Base-by-base conservation (phyloP, 208 protist species). In the Acanthamoeba healyi region DNA sequence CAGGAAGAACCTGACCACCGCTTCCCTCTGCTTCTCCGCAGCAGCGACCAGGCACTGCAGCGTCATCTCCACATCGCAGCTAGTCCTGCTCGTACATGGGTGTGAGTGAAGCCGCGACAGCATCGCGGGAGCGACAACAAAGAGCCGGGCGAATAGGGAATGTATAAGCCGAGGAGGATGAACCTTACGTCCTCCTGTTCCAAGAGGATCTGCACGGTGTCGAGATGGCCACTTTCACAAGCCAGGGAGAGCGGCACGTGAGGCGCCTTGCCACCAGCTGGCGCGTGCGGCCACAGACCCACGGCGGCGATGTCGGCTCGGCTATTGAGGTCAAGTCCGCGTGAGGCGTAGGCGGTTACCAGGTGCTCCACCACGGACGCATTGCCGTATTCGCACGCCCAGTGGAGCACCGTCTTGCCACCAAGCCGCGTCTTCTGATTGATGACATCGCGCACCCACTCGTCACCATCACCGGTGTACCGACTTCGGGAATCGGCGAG, bases 141-240 rank as follows among this genome's bases (percentile, higher is more conserved):
- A 63, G 17, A 63, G 56, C 24, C 3, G 24, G 12, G 63, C 14
- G 63, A 2, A 70, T 14, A 1, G 26, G 56, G 19, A 24, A 63
- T 63, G 56, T 63, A 63, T 15, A 63, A 63, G 56, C 56, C 14
- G 56, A 26, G 26, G 67, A 26, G 22, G 17, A 40, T 77, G 67
- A 32, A 77, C 67, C 67, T 77, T 77, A 77, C 67, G 29, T 77
- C 67, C 19, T 26, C 67, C 15, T 77, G 67, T 77, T 77, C 67
- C 38, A 77, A 29, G 17, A 77, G 67, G 26, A 77, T 15, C 32
- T 40, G 67, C 17, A 77, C 67, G 24, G 42, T 1, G 38, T 12
- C 4, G 2, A 77, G 67, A 32, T 77, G 67, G 34, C 67, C 67
- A 22, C 67, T 77, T 14, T 36, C 67, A 22, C 67, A 42, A 22